These are phyloP conservation scores for Cryptococcus neoformans DNA, from an alignment of 1,284 basidiomycete genomes.

Conservation along the genomic window DNA sequence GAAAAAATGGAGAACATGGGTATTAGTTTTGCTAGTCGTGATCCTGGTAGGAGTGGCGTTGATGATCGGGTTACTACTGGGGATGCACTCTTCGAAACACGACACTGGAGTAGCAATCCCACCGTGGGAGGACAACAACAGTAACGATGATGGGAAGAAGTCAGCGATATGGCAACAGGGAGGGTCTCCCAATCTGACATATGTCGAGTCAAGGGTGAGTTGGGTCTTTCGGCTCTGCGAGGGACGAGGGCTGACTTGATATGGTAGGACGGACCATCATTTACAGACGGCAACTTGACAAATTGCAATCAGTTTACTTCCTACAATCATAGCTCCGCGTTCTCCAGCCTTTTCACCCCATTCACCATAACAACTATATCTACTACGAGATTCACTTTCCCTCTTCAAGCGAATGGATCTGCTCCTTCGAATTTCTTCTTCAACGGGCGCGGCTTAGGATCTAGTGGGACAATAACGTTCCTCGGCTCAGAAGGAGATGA, in stretches of 20 bases:
- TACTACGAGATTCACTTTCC: conserved; percentile 33
- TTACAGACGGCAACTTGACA: conserved; percentile 32
- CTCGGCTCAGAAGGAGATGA: conserved; percentile 35
- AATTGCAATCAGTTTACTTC: conserved; percentile 35
- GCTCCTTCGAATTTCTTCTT: conserved; percentile 29
- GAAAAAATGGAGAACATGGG: conserved; percentile 32
- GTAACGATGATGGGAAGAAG: conserved; percentile 16
- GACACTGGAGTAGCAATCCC: not conserved
- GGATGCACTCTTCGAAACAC: conserved; percentile 12
- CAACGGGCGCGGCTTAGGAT: conserved; percentile 38
- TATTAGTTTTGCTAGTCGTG: conserved; percentile 17
- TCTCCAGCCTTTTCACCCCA: conserved; percentile 28
- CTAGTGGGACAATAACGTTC: conserved; percentile 42
- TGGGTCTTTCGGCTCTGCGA: not conserved
- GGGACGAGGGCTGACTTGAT: too few species aligned
- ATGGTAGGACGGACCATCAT: conserved; percentile 35
- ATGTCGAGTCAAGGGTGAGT: conserved; percentile 27
- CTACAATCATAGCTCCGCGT: conserved; percentile 27
- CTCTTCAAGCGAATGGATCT: conserved; percentile 16
- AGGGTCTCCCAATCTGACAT: conserved; percentile 30
- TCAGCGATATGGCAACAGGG: conserved; percentile 9
- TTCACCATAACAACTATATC: conserved; percentile 25
- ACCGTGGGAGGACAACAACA: conserved; percentile 15
- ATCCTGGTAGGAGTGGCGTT: conserved; percentile 28
- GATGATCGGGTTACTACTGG: conserved; percentile 33